Conservation (phyloP, 805 yeast genomes). For the Ogataea siamensis region DNA sequence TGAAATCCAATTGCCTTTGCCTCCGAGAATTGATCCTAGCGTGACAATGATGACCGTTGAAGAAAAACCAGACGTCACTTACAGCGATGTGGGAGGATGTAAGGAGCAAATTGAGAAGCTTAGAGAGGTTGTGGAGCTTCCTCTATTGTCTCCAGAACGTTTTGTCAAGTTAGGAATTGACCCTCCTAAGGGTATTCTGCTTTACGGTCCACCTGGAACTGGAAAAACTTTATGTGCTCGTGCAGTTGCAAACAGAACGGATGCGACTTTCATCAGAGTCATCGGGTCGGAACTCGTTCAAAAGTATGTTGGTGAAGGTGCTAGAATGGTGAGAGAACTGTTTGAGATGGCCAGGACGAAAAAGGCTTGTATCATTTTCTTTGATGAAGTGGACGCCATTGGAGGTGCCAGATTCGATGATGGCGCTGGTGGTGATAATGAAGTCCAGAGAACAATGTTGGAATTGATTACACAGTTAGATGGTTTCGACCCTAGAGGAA, state of each 20-base stretch:
- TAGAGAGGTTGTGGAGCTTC: slow-evolving; percentile 94
- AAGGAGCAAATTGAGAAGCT: slow-evolving; percentile 97
- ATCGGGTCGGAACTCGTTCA: slow-evolving; percentile 98
- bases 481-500: slow-evolving; percentile 98
- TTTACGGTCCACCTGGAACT: slow-evolving; percentile 98
- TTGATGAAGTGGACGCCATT: slow-evolving; percentile 98
- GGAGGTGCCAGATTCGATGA: slow-evolving; percentile 99
- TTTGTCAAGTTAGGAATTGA: slow-evolving; percentile 96
- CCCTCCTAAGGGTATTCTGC: slow-evolving; percentile 96
- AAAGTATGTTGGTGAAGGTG: slow-evolving; percentile 99
- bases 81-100: slow-evolving; percentile 97
- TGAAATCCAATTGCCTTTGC: slow-evolving; percentile 94
- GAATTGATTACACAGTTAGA: slow-evolving; percentile 96
- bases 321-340: slow-evolving; percentile 97
- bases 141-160: slow-evolving; percentile 91
- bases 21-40: slow-evolving; percentile 96
- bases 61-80: slow-evolving; percentile 98
- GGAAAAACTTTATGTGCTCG: slow-evolving; percentile 98
- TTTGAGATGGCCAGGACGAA: slow-evolving; percentile 99
- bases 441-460: slow-evolving; percentile 98
- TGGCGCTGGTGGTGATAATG: slow-evolving; percentile 99
- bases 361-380: slow-evolving; percentile 96
- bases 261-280: slow-evolving; percentile 96
- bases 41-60: slow-evolving; percentile 99
- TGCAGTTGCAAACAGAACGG: slow-evolving; percentile 98